Evolutionary conservation across 1,284 basidiomycete species (phyloP).

Genomic region (Ganoderma boninense): DNA sequence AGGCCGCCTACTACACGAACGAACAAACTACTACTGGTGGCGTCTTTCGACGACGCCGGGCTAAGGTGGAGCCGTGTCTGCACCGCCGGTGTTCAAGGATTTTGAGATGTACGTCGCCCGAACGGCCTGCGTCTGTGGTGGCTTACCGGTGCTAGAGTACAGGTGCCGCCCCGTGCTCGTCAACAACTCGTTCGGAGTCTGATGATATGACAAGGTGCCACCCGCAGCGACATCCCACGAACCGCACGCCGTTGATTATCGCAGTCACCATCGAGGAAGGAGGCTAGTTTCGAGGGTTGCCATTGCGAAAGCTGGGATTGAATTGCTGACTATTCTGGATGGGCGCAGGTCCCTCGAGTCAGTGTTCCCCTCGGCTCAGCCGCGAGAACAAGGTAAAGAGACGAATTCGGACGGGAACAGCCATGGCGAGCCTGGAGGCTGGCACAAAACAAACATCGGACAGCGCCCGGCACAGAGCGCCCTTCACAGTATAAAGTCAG

Average conservation of each 20-base stretch:
- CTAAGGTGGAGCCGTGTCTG: background rate
- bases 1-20: background rate
- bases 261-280: background rate
- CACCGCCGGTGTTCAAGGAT: background rate
- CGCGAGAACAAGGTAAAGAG: background rate
- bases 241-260: background rate
- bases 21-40: no score
- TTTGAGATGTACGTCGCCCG: no score
- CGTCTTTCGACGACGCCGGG: no score
- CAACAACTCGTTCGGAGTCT: no score
- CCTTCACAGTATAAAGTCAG: background rate
- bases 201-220: no score
- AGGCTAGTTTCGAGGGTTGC: background rate
- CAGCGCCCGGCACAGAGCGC: background rate
- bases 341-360: background rate
- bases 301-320: no score
- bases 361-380: background rate
- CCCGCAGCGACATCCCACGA: background rate
- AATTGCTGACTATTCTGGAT: no score
- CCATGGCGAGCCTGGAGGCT: background rate
- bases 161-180: no score
- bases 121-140: no score
- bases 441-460: background rate
- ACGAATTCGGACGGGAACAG: background rate
- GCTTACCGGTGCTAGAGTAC: no score